These are phyloP conservation scores for Lentithecium fluviatile DNA, from an alignment of 495 filamentous ascomycete genomes.

Conservation along the genomic window DNA sequence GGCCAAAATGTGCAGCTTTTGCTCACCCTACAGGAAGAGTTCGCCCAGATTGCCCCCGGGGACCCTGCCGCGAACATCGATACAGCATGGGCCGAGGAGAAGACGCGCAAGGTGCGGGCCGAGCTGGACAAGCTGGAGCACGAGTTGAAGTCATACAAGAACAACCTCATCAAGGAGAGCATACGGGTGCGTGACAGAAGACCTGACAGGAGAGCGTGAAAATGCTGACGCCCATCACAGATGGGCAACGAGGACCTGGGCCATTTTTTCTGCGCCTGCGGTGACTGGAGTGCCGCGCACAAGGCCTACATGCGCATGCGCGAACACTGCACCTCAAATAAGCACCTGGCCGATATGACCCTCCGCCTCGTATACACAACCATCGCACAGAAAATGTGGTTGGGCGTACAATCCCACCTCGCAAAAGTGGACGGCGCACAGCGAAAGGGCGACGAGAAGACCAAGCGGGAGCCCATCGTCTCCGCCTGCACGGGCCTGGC, in stretches of 20 bases:
- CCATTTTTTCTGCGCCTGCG: conserved; percentile 63
- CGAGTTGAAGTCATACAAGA: conserved; percentile 91
- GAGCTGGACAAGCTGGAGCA: conserved; percentile 72
- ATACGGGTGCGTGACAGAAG: conserved; percentile 66
- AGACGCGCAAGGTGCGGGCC: conserved; percentile 59
- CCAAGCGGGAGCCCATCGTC: conserved; percentile 45
- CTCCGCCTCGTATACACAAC: conserved; percentile 65
- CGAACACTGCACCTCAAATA: conserved; percentile 68
- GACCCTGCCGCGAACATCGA: conserved; percentile 70
- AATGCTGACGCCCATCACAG: conserved; percentile 44
- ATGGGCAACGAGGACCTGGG: conserved; percentile 78
- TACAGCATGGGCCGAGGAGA: conserved; percentile 64
- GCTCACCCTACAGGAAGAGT: conserved; percentile 61
- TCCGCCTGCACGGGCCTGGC: conserved; percentile 68
- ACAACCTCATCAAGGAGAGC: conserved; percentile 96
- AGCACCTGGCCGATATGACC: conserved; percentile 69
- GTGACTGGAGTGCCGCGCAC: conserved; percentile 59
- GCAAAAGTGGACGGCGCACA: conserved; percentile 60
- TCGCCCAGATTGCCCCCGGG: conserved; percentile 60
- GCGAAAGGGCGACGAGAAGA: conserved; percentile 55
- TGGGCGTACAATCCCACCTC: conserved; percentile 63
- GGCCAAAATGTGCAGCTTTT: conserved; percentile 75
- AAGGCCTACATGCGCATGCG: conserved; percentile 74
- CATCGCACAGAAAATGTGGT: conserved; percentile 67
- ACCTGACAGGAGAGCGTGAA: background rate